phyloP scores from a whole-genome alignment of 1,139 yeast species.

The Arxiozyma bovina region DNA sequence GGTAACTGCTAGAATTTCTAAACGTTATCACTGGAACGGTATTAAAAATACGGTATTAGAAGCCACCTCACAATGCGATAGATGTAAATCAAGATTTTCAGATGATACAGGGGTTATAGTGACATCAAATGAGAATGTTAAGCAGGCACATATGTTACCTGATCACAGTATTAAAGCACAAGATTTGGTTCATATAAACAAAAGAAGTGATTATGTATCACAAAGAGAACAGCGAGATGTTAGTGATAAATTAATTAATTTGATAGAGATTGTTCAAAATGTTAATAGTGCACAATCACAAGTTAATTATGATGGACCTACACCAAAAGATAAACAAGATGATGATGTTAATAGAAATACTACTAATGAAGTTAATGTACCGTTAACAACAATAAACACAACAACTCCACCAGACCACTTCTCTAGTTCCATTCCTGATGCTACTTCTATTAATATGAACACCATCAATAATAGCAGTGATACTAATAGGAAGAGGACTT shows the following conservation, averaged over 20 bases:
- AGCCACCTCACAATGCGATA: constrained; percentile 67
- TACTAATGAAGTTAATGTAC: constrained; percentile 4
- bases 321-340: background rate
- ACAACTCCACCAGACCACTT: constrained; percentile 1
- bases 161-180: constrained; percentile 10
- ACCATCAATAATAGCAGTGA: background rate
- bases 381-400: background rate
- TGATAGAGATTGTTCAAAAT: background rate
- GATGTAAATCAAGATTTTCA: constrained; percentile 48
- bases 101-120: constrained; percentile 27
- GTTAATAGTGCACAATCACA: constrained; percentile 9
- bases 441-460: background rate
- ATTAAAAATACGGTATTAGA: constrained; percentile 81
- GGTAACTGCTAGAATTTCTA: constrained; percentile 69
- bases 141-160: constrained; percentile 28
- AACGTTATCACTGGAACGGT: constrained; percentile 82
- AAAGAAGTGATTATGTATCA: background rate
- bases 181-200: constrained; percentile 5
- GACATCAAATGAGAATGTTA: constrained; percentile 15
- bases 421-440: background rate
- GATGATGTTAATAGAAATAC: background rate
- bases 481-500: background rate
- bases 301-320: constrained; percentile 4
- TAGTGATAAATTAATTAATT: background rate
- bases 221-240: constrained; percentile 1